Base-by-base conservation (phyloP, 768 basidiomycete genomes). In the Auricularia heimuer region DNA sequence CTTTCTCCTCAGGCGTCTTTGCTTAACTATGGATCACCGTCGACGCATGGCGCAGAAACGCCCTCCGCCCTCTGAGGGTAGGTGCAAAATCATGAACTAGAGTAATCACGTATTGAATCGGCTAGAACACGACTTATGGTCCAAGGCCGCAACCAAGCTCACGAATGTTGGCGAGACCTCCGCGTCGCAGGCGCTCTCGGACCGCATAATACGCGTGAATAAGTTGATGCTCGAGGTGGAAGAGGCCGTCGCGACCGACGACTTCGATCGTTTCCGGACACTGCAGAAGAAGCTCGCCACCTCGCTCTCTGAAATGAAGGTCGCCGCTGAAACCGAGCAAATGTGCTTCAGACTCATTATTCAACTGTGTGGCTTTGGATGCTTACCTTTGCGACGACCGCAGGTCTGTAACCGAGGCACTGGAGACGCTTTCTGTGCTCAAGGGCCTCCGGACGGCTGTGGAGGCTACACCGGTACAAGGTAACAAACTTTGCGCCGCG, bases 51-150 rank as follows among this genome's bases (percentile, higher is more conserved):
- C 80, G 54, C 76, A 82, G 62, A 77, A 80, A 45, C 84, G 88
- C 65, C 88, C 88, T 67, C 85, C 86, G 66, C 86, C 88, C 35
- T 84, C 85, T 6, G 90, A 92, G 87, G 90, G 90, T 87, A 73
- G 65, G 73, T 74, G 62, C 69, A 70, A 65, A 67, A 63, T 63
- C 61, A 70, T 64, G 29, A 29, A 29, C 16, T 42, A 12, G 4
- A 14, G 36, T 65, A 33, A 63, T 16, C 16, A 11, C 62, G 34
- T 24, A n/a, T 51, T 42, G 24, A 62, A 29, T 29, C 29, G 29
- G 42, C 42, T 21, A 93, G 90, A 92, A 78, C 76, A 89, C 67
- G 85, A 89, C 64, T 87, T 80, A 70, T 93, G 90, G 90, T 80
- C 84, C 61, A 87, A 85, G 73, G 86, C 87, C 39, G 79, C 83